Evolutionary conservation across 2,329 filamentous ascomycete genomes (phyloP).

Genomic region (Tolypocladium sp.): DNA sequence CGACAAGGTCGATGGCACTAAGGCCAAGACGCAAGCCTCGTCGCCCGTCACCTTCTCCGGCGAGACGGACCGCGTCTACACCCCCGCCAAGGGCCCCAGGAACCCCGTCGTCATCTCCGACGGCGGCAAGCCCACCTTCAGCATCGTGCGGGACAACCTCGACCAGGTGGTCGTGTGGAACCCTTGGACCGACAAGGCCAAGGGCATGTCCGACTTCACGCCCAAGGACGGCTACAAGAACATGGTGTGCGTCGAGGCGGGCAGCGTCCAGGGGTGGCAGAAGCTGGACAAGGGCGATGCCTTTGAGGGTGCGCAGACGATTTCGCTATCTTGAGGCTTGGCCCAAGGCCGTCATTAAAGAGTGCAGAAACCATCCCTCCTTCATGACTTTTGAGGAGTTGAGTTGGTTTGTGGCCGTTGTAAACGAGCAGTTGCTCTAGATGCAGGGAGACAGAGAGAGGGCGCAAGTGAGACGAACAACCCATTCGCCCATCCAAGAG

Average conservation of each 20-base stretch:
- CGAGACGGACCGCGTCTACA: constrained; percentile 87
- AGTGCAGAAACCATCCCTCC: background rate
- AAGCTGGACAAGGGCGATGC: constrained; percentile 71
- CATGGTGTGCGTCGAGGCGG: constrained; percentile 93
- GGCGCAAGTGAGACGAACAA: background rate
- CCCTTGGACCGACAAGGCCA: constrained; percentile 81
- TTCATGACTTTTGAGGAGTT: background rate
- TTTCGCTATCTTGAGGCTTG: constrained; percentile 26
- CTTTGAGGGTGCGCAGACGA: constrained; percentile 53
- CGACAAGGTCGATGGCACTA: constrained; percentile 69
- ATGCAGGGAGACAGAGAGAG: background rate
- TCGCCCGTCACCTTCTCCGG: constrained; percentile 58
- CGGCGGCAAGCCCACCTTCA: constrained; percentile 55
- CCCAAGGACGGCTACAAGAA: constrained; percentile 86
- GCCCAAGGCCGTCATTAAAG: background rate
- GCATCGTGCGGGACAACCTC: constrained; percentile 74
- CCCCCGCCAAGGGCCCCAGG: constrained; percentile 52
- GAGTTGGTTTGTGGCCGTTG: background rate
- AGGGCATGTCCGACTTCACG: constrained; percentile 74
- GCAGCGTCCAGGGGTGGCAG: constrained; percentile 72
- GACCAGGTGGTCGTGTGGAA: constrained; percentile 94
- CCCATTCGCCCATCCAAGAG: background rate
- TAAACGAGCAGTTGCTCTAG: background rate
- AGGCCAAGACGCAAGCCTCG: constrained; percentile 55
- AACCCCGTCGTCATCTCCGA: constrained; percentile 52